A percentile compares a stretch with the other conserved stretches of the same genome.
phyloP scores from a whole-genome alignment of 805 yeast genomes.

The Ascoidea tarda region DNA sequence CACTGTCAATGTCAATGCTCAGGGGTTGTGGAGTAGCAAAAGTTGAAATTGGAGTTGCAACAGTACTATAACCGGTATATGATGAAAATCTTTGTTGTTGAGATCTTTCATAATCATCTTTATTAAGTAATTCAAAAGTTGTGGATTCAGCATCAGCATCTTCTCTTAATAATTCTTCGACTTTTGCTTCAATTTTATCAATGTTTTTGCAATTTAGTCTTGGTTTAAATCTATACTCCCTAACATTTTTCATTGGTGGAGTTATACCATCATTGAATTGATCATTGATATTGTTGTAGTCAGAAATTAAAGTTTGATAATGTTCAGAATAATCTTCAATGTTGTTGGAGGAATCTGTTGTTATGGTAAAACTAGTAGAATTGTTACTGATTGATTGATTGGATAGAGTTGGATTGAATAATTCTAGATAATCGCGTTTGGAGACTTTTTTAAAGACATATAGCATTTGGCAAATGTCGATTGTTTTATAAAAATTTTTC shows the following conservation, averaged over 20 bases:
- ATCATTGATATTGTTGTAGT: slow-evolving; percentile 11
- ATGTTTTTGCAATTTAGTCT: slow-evolving; percentile 57
- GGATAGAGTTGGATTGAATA: slow-evolving; percentile 13
- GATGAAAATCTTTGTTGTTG: neutral
- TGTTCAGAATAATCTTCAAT: neutral
- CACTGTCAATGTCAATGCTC: neutral
- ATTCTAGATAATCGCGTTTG: slow-evolving; percentile 29
- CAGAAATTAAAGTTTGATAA: neutral
- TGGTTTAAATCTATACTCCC: slow-evolving; percentile 56
- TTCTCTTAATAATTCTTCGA: slow-evolving; percentile 55
- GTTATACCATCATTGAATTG: slow-evolving; percentile 67
- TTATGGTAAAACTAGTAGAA: no score
- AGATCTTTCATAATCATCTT: slow-evolving; percentile 25
- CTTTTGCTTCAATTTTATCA: slow-evolving; percentile 65
- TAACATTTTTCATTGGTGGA: slow-evolving; percentile 62
- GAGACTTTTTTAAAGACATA: slow-evolving; percentile 48
- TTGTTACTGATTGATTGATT: slow-evolving; percentile 1
- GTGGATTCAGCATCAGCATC: slow-evolving; percentile 66
- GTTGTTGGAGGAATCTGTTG: neutral
- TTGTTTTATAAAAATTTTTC: slow-evolving; percentile 75
- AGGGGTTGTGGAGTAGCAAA: neutral
- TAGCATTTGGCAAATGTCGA: slow-evolving; percentile 78
- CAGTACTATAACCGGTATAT: slow-evolving; percentile 1
- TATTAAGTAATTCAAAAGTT: slow-evolving; percentile 16
- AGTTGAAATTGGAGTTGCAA: slow-evolving; percentile 1